phyloP scores from a whole-genome alignment of 805 yeast species.

The Yarrowia yakushimensis region DNA sequence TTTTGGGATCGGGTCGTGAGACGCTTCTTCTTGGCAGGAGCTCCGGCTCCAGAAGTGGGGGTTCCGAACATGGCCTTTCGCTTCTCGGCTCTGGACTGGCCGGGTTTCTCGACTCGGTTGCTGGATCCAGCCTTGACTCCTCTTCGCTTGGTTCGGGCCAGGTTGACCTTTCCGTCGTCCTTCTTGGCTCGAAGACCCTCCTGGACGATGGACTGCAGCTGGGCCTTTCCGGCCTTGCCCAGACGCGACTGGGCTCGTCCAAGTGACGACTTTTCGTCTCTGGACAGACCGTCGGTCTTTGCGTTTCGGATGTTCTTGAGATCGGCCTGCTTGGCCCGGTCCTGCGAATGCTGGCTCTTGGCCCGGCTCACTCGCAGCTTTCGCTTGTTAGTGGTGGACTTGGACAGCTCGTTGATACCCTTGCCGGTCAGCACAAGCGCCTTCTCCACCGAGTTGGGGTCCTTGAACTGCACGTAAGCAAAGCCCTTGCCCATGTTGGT shows the following conservation, averaged over 20 bases:
- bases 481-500: constrained; percentile 97
- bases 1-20: constrained; percentile 16
- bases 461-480: constrained; percentile 86
- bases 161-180: constrained; percentile 43
- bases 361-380: constrained; percentile 54
- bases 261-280: constrained; percentile 66
- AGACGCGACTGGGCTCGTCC: constrained; percentile 76
- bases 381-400: constrained; percentile 42
- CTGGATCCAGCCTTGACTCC: constrained; percentile 29
- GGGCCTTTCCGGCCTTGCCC: constrained; percentile 75
- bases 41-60: not conserved
- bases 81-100: constrained; percentile 19
- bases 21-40: constrained; percentile 2
- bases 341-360: constrained; percentile 31
- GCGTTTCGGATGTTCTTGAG: constrained; percentile 32
- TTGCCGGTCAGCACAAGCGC: constrained; percentile 77
- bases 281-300: constrained; percentile 45
- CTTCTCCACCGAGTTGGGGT: constrained; percentile 64
- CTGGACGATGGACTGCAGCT: constrained; percentile 47
- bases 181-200: constrained; percentile 80
- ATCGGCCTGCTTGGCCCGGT: constrained; percentile 24
- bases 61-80: constrained; percentile 12
- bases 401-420: constrained; percentile 40
- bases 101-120: constrained; percentile 38
- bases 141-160: constrained; percentile 35